These are phyloP conservation scores for Nannochloropsis salina DNA, from an alignment of 108 stramenopile species.

Conservation along the genomic window DNA sequence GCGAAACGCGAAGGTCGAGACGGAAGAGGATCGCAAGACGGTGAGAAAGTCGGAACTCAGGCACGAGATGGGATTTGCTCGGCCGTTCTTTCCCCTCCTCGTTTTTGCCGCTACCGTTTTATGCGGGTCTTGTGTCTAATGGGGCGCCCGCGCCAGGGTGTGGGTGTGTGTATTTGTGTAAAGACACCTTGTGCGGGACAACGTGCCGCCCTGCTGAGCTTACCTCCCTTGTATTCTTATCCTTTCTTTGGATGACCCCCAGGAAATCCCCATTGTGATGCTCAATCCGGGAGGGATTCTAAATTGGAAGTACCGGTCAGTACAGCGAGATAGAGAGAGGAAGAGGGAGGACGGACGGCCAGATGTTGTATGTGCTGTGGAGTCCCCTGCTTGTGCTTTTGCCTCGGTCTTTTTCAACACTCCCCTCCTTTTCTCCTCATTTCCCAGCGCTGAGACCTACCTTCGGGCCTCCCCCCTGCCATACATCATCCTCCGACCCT, in stretches of 20 bases:
- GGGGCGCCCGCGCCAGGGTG: too few species aligned
- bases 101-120: neutral
- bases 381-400: neutral
- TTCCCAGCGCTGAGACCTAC: constrained; percentile 16
- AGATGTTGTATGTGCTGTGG: neutral
- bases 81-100: neutral
- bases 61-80: neutral
- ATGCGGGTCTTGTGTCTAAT: neutral
- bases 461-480: neutral
- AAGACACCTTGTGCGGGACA: too few species aligned
- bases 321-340: neutral
- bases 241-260: constrained; percentile 25
- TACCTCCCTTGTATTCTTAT: neutral
- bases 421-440: neutral
- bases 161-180: too few species aligned
- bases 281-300: constrained; percentile 46
- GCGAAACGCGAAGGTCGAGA: constrained; percentile 24
- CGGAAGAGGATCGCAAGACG: neutral
- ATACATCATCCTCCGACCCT: neutral
- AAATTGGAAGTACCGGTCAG: constrained; percentile 40
- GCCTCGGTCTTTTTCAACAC: neutral
- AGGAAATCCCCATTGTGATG: constrained; percentile 42
- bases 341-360: neutral
- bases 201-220: too few species aligned
- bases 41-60: too few species aligned